These are phyloP conservation scores for Amanita pseudoporphyria DNA, from an alignment of 768 basidiomycete species.

Conservation along the genomic window DNA sequence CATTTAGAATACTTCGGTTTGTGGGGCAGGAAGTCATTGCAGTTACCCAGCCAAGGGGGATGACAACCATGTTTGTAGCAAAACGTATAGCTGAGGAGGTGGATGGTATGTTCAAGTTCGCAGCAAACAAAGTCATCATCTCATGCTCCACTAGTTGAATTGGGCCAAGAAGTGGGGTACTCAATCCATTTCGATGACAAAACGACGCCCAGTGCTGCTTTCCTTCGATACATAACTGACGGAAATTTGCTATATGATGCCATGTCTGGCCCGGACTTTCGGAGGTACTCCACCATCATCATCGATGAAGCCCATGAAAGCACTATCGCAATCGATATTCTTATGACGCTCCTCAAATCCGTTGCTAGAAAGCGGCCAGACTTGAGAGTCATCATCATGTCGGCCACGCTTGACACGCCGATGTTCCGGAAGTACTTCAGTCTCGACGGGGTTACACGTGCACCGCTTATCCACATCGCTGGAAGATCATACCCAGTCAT, in stretches of 20 bases:
- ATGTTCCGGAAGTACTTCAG: conserved; percentile 86
- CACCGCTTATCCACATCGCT: conserved; percentile 70
- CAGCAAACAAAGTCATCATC: background rate
- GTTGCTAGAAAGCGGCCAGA: conserved; percentile 65
- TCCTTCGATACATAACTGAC: conserved; percentile 93
- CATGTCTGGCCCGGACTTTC: conserved; percentile 79
- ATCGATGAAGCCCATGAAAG: conserved; percentile 92
- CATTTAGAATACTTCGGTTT: background rate
- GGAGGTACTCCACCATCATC: conserved; percentile 87
- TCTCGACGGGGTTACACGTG: conserved; percentile 24
- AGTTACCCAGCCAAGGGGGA: background rate
- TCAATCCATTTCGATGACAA: conserved; percentile 74
- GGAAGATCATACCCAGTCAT: conserved; percentile 84
- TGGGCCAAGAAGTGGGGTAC: conserved; percentile 69
- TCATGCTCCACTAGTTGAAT: conserved; percentile 43
- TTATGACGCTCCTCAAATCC: conserved; percentile 81
- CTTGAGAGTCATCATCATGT: conserved; percentile 89
- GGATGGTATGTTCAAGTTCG: conserved; percentile 54
- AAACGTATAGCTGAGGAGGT: conserved; percentile 25
- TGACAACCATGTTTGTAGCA: background rate
- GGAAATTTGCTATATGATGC: conserved; percentile 88
- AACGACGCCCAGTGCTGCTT: conserved; percentile 70
- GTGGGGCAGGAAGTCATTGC: background rate
- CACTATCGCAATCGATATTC: conserved; percentile 84
- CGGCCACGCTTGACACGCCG: conserved; percentile 79